phyloP scores from a whole-genome alignment of 108 stramenopile genomes.

The Conticribra weissflogii region DNA sequence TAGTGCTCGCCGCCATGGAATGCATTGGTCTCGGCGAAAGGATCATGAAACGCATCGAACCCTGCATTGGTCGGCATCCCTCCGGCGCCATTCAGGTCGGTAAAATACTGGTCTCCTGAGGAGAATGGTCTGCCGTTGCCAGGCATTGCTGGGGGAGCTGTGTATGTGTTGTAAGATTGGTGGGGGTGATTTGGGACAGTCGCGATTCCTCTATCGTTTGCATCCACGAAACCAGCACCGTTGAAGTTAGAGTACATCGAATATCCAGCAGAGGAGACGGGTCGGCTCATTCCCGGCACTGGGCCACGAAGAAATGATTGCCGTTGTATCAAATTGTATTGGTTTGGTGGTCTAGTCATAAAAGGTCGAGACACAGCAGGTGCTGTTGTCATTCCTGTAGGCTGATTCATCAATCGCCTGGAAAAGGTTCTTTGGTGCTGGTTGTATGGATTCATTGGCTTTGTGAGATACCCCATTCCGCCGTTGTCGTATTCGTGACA shows the following conservation, averaged over 20 bases:
- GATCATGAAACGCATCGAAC: no score
- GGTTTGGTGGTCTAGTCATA: not conserved
- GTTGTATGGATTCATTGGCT: not conserved
- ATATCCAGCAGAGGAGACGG: constrained; percentile 4
- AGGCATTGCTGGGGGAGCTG: no score
- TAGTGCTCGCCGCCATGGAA: no score
- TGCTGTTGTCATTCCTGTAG: not conserved
- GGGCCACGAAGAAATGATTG: not conserved
- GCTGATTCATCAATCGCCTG: not conserved
- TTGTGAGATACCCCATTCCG: no score
- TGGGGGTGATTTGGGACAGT: no score
- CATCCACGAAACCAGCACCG: not conserved
- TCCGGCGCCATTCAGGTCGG: no score
- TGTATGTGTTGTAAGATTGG: no score
- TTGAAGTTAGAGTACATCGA: constrained; percentile 1
- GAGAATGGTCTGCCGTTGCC: no score
- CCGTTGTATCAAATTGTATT: constrained; percentile 1
- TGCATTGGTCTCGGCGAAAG: no score
- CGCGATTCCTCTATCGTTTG: constrained; percentile 1
- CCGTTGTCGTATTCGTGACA: no score
- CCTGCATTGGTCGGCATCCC: no score
- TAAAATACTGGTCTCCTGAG: no score
- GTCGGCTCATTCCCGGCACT: not conserved
- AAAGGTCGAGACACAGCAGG: not conserved
- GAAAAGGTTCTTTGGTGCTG: not conserved